Base-by-base conservation (phyloP, 1,284 basidiomycete species). In the Irpex sp. region DNA sequence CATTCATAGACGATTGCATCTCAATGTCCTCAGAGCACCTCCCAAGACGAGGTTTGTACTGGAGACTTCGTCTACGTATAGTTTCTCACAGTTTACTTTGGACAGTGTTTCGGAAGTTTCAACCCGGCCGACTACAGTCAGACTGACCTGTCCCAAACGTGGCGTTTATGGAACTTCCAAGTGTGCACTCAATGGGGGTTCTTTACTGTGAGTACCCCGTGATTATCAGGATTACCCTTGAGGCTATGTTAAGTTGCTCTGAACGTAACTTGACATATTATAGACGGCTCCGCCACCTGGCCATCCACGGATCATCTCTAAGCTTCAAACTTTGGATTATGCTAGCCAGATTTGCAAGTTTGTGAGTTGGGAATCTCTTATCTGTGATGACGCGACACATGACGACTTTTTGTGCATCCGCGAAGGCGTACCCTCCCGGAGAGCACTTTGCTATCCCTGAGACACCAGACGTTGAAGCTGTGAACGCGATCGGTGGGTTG, bases 181-280 rank as follows among this genome's bases (percentile, higher is more conserved):
- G 87, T 88, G 64, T 96, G 93, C 76, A 94, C 90, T 0, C 86
- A 95, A 70, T 97, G 94, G 93, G 95, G 95, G 0, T 97, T 93
- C 76, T 94, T 95, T 71, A 80, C 77, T 1, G 89, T 88, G 68
- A 11, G 76, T 66, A 57, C 33, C 39, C 31, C 31, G 36, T 49
- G 33, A 35, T 35, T 35, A 35, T 35, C 33, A 35, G 33, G 33
- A 35, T 1, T 53, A 11, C 19, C 39, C 31, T 33, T 21, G 43
- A 46, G 17, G 13, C 31, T 56, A n/a, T 56, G 26, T 56, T 37
- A 43, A 15, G 21, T 7, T 35, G 17, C 36, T 63, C 33, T 4
- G 9, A 17, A 19, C 26, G 11, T 47, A 49, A 55, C 43, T 13
- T 26, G 36, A 35, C 33, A 35, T 35, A 35, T 35, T 8, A 35